A percentile compares a stretch with the other conserved stretches of the same genome.
Evolutionary conservation across 2,329 filamentous ascomycete genomes (phyloP).

Genomic region (Pseudocercospora crystallina): DNA sequence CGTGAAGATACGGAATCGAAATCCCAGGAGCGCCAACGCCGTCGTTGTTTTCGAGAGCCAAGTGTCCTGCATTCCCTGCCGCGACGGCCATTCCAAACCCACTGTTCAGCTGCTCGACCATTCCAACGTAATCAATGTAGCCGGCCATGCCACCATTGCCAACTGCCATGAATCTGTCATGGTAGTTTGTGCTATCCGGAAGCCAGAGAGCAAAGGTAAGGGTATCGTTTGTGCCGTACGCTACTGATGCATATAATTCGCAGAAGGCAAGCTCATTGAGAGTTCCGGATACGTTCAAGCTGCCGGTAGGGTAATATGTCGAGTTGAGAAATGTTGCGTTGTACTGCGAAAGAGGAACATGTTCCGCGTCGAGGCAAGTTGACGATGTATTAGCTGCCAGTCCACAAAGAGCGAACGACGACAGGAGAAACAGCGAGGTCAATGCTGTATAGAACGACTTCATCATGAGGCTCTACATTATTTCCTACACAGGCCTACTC

Average conservation of each 20-base stretch:
- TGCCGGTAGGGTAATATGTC: constrained; percentile 18
- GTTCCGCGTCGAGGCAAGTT: neutral
- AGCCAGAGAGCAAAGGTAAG: constrained; percentile 29
- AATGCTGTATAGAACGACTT: too few relatives aligned
- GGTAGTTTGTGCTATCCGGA: constrained; percentile 23
- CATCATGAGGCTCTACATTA: too few relatives aligned
- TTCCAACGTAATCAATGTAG: constrained; percentile 22
- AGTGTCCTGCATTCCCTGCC: constrained; percentile 29
- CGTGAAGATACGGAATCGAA: constrained; percentile 30
- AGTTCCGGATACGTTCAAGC: constrained; percentile 20
- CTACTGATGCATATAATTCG: constrained; percentile 25
- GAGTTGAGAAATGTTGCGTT: constrained; percentile 22
- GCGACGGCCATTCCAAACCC: constrained; percentile 29
- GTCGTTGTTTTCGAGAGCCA: constrained; percentile 26
- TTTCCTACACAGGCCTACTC: too few relatives aligned
- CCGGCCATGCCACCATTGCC: constrained; percentile 34
- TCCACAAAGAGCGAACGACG: too few relatives aligned
- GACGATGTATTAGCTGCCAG: too few relatives aligned
- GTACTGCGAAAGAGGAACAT: constrained; percentile 5
- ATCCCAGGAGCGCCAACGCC: constrained; percentile 26
- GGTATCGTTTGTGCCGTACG: constrained; percentile 27
- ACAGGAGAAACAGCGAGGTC: too few relatives aligned
- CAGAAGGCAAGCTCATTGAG: constrained; percentile 27
- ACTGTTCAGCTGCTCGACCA: constrained; percentile 29
- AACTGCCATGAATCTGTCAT: constrained; percentile 31